Evolutionary conservation across 2,329 filamentous ascomycete genomes (phyloP).

Genomic region (Cordyceps fumosorosea): DNA sequence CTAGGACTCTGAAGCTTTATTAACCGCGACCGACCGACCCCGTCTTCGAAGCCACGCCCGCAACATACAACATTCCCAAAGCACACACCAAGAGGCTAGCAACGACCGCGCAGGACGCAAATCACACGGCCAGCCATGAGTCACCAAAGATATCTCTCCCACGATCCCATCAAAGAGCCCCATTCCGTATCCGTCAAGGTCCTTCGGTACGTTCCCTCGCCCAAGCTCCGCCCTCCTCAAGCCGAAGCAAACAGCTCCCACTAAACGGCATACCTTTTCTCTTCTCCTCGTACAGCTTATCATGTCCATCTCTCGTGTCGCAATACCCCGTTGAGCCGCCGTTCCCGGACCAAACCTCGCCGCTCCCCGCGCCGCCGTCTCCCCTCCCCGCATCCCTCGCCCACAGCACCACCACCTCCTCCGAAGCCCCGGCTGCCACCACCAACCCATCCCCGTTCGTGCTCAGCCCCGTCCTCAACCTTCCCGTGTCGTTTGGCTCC

Average conservation of each 20-base stretch:
- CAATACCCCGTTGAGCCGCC: constrained; percentile 57
- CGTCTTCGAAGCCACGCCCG: neutral
- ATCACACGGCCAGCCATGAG: constrained; percentile 35
- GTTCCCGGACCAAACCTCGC: constrained; percentile 34
- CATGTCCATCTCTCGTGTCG: constrained; percentile 68
- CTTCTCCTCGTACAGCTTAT: constrained; percentile 53
- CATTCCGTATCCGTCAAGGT: constrained; percentile 76
- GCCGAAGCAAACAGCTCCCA: neutral
- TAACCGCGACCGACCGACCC: neutral
- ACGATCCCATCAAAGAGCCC: constrained; percentile 62
- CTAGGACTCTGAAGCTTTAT: neutral
- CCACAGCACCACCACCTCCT: constrained; percentile 38
- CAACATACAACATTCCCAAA: neutral
- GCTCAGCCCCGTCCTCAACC: constrained; percentile 63
- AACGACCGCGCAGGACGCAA: neutral
- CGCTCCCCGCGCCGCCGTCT: constrained; percentile 25
- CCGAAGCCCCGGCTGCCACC: constrained; percentile 21
- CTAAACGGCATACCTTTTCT: neutral
- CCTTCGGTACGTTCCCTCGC: constrained; percentile 44
- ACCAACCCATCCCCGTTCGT: constrained; percentile 51
- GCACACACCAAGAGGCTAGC: neutral
- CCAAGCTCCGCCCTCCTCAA: neutral
- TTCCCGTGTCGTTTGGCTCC: constrained; percentile 86
- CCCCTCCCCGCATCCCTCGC: constrained; percentile 62
- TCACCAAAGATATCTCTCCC: constrained; percentile 51